A percentile compares a stretch with the other conserved stretches of the same genome.
These are phyloP conservation scores for Croton laevigatus DNA, from an alignment of 441 rosid species.

Conservation along the genomic window DNA sequence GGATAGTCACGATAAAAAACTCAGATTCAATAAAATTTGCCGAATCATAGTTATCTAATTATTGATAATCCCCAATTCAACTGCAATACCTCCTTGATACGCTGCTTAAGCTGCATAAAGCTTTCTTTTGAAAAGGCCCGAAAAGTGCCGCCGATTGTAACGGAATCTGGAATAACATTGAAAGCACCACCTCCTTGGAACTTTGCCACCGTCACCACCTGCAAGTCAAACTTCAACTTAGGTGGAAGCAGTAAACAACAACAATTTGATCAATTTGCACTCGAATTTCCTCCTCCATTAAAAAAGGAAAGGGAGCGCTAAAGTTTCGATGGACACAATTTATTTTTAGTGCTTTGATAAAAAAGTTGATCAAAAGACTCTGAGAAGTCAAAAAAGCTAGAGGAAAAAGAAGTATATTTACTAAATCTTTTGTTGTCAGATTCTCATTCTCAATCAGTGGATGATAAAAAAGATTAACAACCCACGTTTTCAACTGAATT, in stretches of 20 bases:
- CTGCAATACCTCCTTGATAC: conserved; percentile 68
- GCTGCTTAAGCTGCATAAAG: conserved; percentile 59
- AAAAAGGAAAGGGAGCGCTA: not conserved
- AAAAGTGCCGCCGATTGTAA: conserved; percentile 86
- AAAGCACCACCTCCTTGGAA: conserved; percentile 91
- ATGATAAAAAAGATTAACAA: not conserved
- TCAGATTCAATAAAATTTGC: conserved; percentile 8
- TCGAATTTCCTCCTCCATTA: not conserved
- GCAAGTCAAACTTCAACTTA: conserved; percentile 21
- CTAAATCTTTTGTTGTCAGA: not conserved
- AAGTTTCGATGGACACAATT: not conserved
- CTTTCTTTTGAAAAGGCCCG: conserved; percentile 76
- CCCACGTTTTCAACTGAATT: not conserved
- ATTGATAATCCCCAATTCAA: not conserved
- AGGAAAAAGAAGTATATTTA: not conserved
- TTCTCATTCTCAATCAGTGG: not conserved
- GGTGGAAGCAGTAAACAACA: conserved; percentile 2
- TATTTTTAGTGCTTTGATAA: not conserved
- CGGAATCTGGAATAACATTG: conserved; percentile 94
- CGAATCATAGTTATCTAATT: not conserved
- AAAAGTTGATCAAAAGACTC: not conserved
- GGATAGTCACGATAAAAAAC: too few relatives aligned
- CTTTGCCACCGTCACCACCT: conserved; percentile 91
- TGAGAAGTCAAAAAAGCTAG: not conserved
- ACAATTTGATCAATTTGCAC: not conserved